These are phyloP conservation scores for Dendrocalamus latiflorus DNA, from an alignment of 202 grass and related monocot genomes.

Conservation along the genomic window DNA sequence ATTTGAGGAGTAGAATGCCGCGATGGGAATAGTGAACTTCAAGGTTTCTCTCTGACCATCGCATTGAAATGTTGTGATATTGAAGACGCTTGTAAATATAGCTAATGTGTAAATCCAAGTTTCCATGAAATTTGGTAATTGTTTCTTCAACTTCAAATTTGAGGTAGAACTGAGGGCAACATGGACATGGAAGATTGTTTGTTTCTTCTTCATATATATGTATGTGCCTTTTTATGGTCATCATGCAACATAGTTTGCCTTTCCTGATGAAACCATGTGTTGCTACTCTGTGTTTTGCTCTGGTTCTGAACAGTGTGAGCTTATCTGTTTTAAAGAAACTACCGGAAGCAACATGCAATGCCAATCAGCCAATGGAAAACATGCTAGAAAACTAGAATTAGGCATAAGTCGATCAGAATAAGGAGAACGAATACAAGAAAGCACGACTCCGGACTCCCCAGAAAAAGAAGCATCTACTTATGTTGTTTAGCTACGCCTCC, in stretches of 20 bases:
- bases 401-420: background rate
- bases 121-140: slow-evolving; percentile 9
- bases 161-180: slow-evolving; percentile 1
- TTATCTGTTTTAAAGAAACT: background rate
- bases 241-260: background rate
- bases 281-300: background rate
- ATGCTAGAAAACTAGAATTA: slow-evolving; percentile 2
- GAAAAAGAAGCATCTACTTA: background rate
- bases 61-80: slow-evolving; percentile 1
- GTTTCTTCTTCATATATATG: background rate
- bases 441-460: background rate
- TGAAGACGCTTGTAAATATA: slow-evolving; percentile 37
- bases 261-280: background rate
- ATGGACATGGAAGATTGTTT: background rate
- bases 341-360: background rate
- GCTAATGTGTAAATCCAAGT: slow-evolving; percentile 20
- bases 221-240: background rate
- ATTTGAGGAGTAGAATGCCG: slow-evolving; percentile 9
- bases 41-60: slow-evolving; percentile 13
- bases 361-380: background rate
- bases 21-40: slow-evolving; percentile 1
- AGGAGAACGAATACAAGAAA: background rate
- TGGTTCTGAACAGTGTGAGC: background rate
- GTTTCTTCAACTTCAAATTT: background rate
- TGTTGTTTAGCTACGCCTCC: background rate